Base-by-base conservation (phyloP, 257 asterid species). In the Knoxia roxburghii region DNA sequence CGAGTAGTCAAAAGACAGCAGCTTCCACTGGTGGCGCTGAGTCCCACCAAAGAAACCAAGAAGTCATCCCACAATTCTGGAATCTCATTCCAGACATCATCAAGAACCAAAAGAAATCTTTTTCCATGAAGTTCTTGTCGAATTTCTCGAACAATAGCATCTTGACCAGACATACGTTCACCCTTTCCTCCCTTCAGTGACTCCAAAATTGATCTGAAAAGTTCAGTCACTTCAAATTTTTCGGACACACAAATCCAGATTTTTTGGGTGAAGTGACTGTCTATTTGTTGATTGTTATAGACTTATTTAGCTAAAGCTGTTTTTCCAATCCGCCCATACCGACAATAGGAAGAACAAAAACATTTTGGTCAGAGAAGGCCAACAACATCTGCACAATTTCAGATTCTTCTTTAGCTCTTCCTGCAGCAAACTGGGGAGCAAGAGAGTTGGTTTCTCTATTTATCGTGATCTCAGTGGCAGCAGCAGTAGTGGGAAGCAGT, bases 1-100 rank as follows among this genome's bases (percentile, higher is more conserved):
- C 64, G 64, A 32, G 64, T 58, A 9, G 43, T 58, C 64, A 58
- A 58, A 58, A 58, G 43, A 58, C 64, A 58, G 12, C 64, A 32
- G 3, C 45, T 33, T 58, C 43, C 64, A 32, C 1, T 32, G 15
- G 43, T 6, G 33, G 45, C 0, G 64, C 12, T 32, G 5, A 58
- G 45, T n/a, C 5, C 43, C 3, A 17, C 45, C 64, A 58, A 32
- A 33, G 45, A 32, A 58, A 11, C 33, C 0, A 17, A 33, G 32
- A 58, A 17, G 26, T 7, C 1, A 17, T 32, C 64, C 43, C 64
- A 58, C 64, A 33, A 20, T 0, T 15, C 13, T 17, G 46, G 2
- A 59, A 17, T 21, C 7, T 6, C 27, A 17, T 59, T 32, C 48
- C 64, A 59, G 3, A 59, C 48, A 33, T 59, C 64, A 35, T 59